Evolutionary conservation across 1,139 yeast species (phyloP).

Genomic region (Pichiaceae sp.): DNA sequence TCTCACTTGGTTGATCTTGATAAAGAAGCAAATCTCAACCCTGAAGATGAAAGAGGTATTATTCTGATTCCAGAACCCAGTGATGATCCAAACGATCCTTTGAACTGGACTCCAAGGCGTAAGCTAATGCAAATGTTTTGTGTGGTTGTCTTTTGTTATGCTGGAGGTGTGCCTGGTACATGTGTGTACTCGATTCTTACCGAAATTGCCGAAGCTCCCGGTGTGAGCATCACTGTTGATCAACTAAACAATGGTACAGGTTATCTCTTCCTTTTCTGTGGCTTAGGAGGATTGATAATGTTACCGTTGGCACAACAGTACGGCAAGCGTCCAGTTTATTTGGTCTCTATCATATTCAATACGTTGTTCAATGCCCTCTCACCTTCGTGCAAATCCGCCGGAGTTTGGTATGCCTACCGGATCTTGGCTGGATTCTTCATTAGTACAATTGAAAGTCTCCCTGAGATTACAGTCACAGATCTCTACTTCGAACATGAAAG

Average conservation of each 20-base stretch:
- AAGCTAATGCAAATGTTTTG: slow-evolving; percentile 30
- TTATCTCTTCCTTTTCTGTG: slow-evolving; percentile 38
- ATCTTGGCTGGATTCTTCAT: slow-evolving; percentile 40
- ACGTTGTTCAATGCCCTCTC: slow-evolving; percentile 34
- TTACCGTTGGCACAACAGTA: slow-evolving; percentile 46
- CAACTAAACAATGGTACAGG: slow-evolving; percentile 46
- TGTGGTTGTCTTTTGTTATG: slow-evolving; percentile 34
- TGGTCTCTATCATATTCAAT: slow-evolving; percentile 31
- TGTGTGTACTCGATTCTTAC: slow-evolving; percentile 38
- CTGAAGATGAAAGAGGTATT: slow-evolving; percentile 26
- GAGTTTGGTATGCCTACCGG: slow-evolving; percentile 34
- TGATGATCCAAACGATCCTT: slow-evolving; percentile 40
- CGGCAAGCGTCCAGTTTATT: slow-evolving; percentile 45
- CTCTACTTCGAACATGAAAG: slow-evolving; percentile 45
- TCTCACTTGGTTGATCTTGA: slow-evolving; percentile 45
- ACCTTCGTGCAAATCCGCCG: slow-evolving; percentile 30
- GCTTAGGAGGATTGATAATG: slow-evolving; percentile 39
- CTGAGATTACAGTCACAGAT: slow-evolving; percentile 43
- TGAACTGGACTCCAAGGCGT: slow-evolving; percentile 33
- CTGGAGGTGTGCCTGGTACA: slow-evolving; percentile 39
- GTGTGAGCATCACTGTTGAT: slow-evolving; percentile 26
- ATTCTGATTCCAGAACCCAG: slow-evolving; percentile 37
- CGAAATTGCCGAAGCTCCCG: slow-evolving; percentile 32
- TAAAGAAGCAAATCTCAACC: slow-evolving; percentile 22
- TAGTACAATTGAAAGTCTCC: slow-evolving; percentile 48